phyloP scores from a whole-genome alignment of 2,329 filamentous ascomycete species.

The Nemania serpens region DNA sequence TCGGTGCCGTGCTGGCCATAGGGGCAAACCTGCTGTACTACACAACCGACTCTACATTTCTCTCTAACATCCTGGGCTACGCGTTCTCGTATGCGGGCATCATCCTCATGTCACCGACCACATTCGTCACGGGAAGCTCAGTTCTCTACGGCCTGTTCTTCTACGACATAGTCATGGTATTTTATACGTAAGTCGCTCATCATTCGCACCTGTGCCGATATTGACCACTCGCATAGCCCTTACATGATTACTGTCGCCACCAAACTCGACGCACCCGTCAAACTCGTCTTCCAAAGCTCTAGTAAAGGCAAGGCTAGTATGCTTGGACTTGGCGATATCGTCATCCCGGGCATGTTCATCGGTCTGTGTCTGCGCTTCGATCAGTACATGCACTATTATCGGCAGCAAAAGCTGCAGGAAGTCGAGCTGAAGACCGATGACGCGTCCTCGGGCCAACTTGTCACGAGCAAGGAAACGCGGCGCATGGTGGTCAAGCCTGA shows the following conservation, averaged over 20 bases:
- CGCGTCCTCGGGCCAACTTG: constrained; percentile 40
- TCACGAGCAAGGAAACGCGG: constrained; percentile 46
- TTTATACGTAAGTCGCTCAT: constrained; percentile 67
- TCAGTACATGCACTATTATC: constrained; percentile 79
- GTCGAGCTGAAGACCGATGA: constrained; percentile 43
- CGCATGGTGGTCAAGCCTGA: constrained; percentile 55
- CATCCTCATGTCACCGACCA: constrained; percentile 85
- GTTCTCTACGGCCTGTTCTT: constrained; percentile 83
- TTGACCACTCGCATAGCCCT: constrained; percentile 53
- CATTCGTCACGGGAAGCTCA: constrained; percentile 78
- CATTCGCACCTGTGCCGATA: constrained; percentile 19
- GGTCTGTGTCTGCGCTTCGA: constrained; percentile 90
- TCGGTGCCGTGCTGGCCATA: constrained; percentile 60
- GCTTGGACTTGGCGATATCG: constrained; percentile 92
- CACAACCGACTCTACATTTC: constrained; percentile 59
- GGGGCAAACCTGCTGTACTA: constrained; percentile 66
- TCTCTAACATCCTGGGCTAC: constrained; percentile 87
- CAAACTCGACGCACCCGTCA: constrained; percentile 88
- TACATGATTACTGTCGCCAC: constrained; percentile 89
- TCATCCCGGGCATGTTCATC: constrained; percentile 89
- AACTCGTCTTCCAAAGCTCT: constrained; percentile 75
- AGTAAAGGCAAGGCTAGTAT: constrained; percentile 72
- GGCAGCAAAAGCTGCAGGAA: constrained; percentile 57
- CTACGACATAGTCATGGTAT: constrained; percentile 94
- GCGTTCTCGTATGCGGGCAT: constrained; percentile 84